These are phyloP conservation scores for Paraphoma chrysanthemicola DNA, from an alignment of 2,329 filamentous ascomycete species.

Conservation along the genomic window DNA sequence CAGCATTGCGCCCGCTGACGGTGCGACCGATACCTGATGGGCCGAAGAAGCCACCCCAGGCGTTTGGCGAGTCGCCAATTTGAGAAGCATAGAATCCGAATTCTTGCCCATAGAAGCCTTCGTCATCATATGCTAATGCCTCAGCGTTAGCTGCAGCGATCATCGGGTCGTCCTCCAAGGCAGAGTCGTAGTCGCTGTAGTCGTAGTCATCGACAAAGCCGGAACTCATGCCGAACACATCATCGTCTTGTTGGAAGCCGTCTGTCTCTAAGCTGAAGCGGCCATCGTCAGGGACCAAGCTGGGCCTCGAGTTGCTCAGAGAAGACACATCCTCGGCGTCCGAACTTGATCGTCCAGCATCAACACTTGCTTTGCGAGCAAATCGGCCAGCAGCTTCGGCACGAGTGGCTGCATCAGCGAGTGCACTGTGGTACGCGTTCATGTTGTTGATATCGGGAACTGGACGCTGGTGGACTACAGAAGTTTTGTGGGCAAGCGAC, in stretches of 20 bases:
- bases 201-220: slow-evolving; percentile 57
- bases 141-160: slow-evolving; percentile 96
- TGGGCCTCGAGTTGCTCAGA: slow-evolving; percentile 47
- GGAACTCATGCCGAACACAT: slow-evolving; percentile 43
- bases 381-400: slow-evolving; percentile 81
- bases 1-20: slow-evolving; percentile 68
- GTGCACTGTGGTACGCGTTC: slow-evolving; percentile 80
- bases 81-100: slow-evolving; percentile 89
- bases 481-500: slow-evolving; percentile 60
- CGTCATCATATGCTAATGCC: slow-evolving; percentile 87
- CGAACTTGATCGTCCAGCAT: slow-evolving; percentile 31
- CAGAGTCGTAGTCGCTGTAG: slow-evolving; percentile 62
- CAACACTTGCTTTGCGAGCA: slow-evolving; percentile 63
- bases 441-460: slow-evolving; percentile 57
- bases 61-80: slow-evolving; percentile 64
- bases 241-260: slow-evolving; percentile 43
- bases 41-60: slow-evolving; percentile 89
- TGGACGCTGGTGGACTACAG: slow-evolving; percentile 41
- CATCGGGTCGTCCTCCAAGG: slow-evolving; percentile 76
- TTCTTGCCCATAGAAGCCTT: slow-evolving; percentile 94
- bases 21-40: slow-evolving; percentile 71
- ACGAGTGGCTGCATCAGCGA: slow-evolving; percentile 80
- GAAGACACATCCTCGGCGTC: slow-evolving; percentile 44
- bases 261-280: slow-evolving; percentile 56
- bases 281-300: slow-evolving; percentile 58